These are phyloP conservation scores for Irpex sp. DNA, from an alignment of 1,284 basidiomycete species.

Conservation along the genomic window DNA sequence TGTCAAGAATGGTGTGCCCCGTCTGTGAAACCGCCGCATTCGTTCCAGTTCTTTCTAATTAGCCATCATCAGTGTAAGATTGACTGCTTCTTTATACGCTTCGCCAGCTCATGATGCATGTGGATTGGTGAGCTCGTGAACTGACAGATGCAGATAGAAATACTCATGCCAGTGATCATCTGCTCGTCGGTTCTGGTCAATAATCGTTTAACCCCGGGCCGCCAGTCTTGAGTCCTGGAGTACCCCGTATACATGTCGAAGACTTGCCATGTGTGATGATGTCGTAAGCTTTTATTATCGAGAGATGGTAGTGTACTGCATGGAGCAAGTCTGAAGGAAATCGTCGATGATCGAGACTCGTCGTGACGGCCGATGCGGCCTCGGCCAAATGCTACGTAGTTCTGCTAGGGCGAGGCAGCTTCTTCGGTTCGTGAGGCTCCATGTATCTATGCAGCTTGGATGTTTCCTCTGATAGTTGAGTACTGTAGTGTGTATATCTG, in stretches of 20 bases:
- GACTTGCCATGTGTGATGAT: neutral
- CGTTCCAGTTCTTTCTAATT: neutral
- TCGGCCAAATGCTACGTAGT: no score
- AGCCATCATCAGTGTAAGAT: neutral
- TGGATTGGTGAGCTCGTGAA: neutral
- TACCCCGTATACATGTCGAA: no score
- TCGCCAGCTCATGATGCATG: neutral
- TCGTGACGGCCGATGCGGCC: no score
- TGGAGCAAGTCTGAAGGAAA: no score
- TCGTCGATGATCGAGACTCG: no score
- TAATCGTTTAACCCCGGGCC: neutral
- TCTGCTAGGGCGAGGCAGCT: no score
- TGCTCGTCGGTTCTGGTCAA: neutral
- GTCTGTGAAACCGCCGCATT: neutral
- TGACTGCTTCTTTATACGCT: neutral
- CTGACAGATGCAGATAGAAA: neutral
- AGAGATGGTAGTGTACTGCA: neutral
- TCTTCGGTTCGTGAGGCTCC: no score
- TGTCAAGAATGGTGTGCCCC: neutral
- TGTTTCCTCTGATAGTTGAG: no score
- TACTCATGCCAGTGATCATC: neutral
- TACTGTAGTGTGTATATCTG: no score
- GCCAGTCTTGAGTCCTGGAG: neutral
- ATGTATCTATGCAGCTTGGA: no score
- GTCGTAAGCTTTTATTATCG: neutral